Evolutionary conservation across 2,329 filamentous ascomycete genomes (phyloP).

Genomic region (Trichoderma breve): DNA sequence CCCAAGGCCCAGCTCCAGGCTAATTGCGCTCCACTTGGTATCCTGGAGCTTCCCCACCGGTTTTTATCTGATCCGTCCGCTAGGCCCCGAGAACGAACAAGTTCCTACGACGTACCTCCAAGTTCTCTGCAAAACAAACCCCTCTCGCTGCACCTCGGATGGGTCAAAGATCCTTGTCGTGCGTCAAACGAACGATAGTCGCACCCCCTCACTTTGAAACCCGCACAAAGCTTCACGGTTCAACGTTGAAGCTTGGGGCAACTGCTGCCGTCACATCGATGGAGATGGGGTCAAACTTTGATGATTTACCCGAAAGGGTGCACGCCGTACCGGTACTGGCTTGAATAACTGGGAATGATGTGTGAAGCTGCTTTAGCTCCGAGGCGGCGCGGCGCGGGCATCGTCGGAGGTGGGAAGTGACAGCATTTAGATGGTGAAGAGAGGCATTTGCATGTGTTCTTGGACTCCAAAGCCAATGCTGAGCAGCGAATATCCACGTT

Average conservation of each 20-base stretch:
- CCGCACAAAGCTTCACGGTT: neutral
- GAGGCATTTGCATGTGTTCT: neutral
- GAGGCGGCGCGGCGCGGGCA: neutral
- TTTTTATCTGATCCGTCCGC: slow-evolving; percentile 15
- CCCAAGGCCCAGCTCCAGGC: neutral
- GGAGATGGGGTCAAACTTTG: neutral
- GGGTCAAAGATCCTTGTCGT: neutral
- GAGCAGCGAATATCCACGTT: neutral
- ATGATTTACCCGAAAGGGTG: neutral
- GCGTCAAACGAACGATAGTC: neutral
- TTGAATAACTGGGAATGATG: neutral
- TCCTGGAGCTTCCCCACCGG: neutral
- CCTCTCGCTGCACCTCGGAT: neutral
- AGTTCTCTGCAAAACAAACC: neutral
- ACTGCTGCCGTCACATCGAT: neutral
- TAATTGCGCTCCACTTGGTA: neutral
- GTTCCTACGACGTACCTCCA: neutral
- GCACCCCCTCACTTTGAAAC: neutral
- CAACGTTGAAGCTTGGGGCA: neutral
- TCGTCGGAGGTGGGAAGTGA: slow-evolving; percentile 5
- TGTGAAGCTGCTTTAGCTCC: neutral
- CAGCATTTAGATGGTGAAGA: neutral
- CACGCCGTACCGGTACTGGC: neutral
- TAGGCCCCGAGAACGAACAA: neutral
- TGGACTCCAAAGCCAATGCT: neutral